Percentiles rank a stretch among this genome's conserved stretches.
Evolutionary conservation across 2,329 filamentous ascomycete species (phyloP).

Genomic region (Blastomyces parvus): DNA sequence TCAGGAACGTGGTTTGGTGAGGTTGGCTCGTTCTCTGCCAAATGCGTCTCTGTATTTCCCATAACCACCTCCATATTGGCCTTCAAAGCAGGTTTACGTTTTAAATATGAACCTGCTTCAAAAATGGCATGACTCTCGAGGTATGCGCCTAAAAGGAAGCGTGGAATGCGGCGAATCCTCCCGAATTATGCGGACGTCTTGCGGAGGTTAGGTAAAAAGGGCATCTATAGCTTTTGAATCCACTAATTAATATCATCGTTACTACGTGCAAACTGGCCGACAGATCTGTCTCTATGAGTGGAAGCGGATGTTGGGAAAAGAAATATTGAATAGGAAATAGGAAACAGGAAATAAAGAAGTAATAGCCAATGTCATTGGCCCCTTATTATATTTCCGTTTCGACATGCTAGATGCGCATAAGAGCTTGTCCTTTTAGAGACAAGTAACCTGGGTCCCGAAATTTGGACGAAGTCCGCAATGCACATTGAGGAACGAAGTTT

Average conservation of each 20-base stretch:
- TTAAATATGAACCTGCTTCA: neutral
- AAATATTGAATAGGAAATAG: neutral
- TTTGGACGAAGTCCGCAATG: neutral
- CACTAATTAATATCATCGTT: neutral
- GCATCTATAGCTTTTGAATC: neutral
- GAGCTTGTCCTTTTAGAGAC: neutral
- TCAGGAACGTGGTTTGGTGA: neutral
- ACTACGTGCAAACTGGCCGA: neutral
- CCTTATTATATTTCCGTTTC: neutral
- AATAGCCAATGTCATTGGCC: neutral
- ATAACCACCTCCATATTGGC: constrained; percentile 2
- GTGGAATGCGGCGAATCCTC: neutral
- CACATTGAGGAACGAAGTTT: neutral
- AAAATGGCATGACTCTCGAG: constrained; percentile 3
- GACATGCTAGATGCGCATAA: neutral
- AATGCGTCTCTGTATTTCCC: neutral
- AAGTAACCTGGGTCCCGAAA: neutral
- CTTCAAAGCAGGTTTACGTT: neutral
- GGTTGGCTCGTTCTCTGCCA: neutral
- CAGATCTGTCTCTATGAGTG: neutral
- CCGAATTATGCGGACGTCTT: neutral
- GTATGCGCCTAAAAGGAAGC: neutral
- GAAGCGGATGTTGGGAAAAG: neutral
- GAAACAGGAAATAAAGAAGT: neutral
- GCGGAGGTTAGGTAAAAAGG: neutral